Base-by-base conservation (phyloP, 2,329 filamentous ascomycete species). In the Phaeosphaeria sp. region DNA sequence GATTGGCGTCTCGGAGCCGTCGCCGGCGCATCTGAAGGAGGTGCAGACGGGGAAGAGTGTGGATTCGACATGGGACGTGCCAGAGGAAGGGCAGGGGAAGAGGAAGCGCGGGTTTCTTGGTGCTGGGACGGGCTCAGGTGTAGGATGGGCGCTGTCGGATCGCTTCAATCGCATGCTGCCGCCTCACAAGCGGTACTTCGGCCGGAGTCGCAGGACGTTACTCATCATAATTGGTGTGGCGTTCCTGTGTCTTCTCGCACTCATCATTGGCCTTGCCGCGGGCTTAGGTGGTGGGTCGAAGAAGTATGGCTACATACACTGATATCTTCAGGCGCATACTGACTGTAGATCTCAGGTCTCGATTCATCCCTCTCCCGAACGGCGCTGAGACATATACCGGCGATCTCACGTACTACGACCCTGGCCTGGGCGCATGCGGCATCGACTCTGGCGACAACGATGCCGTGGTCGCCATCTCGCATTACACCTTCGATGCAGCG, bases 351-450 rank as follows among this genome's bases (percentile, higher is more conserved):
- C 5, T 2, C 43, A 77, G 74, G 46, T 56, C 60, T 51, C 65
- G 73, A 43, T 82, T 83, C 60, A 76, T 86, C 6, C 84, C 84
- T 3, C 78, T 86, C 7, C 84, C 84, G 2, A 78, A 77, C 22
- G 81, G 83, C 54, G 79, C 80, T 11, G 79, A 82, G 1, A 81
- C 82, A 0, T 86, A 85, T 66, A 82, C 78, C 3, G 89, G 89
- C 51, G 88, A 91, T 49, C 74, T 91, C 50, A 92, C 89, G 0
- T 93, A 88, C 78, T 93, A 90, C 74, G 78, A 80, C 18, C 85
- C 89, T 0, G 85, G 76, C 0, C 81, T 91, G 3, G 91, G 91
- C 13, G 87, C 90, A 0, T 94, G 91, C 71, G 91, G 91, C 5
- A 75, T 83, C 30, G 81, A 77, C 1, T 86, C 84, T 52, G 75